Evolutionary conservation across 768 basidiomycete genomes (phyloP).

Genomic region (Ramaria sp.): DNA sequence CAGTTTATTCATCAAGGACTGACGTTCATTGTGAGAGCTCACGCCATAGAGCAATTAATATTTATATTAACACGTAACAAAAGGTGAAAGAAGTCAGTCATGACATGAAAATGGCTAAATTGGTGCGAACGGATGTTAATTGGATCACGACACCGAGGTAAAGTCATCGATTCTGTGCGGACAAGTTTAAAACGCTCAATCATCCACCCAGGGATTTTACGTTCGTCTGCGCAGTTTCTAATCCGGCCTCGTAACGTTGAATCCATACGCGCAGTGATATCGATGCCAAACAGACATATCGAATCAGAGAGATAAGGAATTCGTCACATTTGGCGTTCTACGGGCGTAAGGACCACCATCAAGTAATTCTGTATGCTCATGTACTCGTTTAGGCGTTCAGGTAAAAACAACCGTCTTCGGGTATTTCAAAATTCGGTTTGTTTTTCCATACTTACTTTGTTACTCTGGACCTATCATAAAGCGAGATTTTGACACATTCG

Average conservation of each 20-base stretch:
- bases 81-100: constrained; percentile 76
- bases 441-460: neutral
- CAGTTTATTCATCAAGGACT: constrained; percentile 86
- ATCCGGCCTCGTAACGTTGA: neutral
- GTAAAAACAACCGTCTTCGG: constrained; percentile 68
- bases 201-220: constrained; percentile 52
- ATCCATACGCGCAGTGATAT: constrained; percentile 41
- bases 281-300: constrained; percentile 65
- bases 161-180: constrained; percentile 1
- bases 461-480: no score
- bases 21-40: constrained; percentile 54
- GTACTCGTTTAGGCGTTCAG: constrained; percentile 38
- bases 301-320: constrained; percentile 53
- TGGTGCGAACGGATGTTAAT: constrained; percentile 67
- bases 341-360: constrained; percentile 43
- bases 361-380: neutral
- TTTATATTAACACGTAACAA: neutral
- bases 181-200: neutral
- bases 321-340: constrained; percentile 54
- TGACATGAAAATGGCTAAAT: constrained; percentile 60
- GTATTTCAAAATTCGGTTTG: constrained; percentile 69
- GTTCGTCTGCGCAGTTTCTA: constrained; percentile 28
- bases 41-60: neutral
- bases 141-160: constrained; percentile 72
- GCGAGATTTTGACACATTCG: no score